Conservation (phyloP, 371 early-diverging fungal species). For the Mucor lusitanicus region DNA sequence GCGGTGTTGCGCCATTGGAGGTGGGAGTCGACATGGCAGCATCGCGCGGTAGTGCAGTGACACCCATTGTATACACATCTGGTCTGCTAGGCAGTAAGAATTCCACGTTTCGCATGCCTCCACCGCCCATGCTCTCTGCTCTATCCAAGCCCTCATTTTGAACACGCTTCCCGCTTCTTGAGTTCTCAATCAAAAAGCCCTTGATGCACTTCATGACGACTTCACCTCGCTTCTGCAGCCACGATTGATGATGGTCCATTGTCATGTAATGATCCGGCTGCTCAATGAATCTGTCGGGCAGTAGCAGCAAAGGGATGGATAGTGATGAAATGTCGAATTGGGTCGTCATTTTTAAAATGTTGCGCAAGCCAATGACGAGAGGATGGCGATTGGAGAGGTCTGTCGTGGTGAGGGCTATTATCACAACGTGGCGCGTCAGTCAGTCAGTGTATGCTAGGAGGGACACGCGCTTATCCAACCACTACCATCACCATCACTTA, state of each 20-base stretch:
- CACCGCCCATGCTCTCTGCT: slow-evolving; percentile 36
- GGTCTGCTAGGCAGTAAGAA: slow-evolving; percentile 42
- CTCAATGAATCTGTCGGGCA: slow-evolving; percentile 58
- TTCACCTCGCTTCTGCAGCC: slow-evolving; percentile 59
- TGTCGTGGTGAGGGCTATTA: slow-evolving; percentile 31
- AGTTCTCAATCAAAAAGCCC: slow-evolving; percentile 62
- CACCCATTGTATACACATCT: slow-evolving; percentile 21
- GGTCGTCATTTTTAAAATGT: slow-evolving; percentile 65
- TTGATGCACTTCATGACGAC: slow-evolving; percentile 65
- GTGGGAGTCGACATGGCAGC: background rate
- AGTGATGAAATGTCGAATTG: slow-evolving; percentile 69
- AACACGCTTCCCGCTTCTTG: slow-evolving; percentile 41
- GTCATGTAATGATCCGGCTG: slow-evolving; percentile 29
- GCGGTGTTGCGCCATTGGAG: background rate
- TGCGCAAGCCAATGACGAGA: slow-evolving; percentile 65
- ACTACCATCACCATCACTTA: no score
- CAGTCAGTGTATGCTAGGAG: no score
- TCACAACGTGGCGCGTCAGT: no score
- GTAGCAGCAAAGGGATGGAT: slow-evolving; percentile 66
- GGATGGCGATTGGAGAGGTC: slow-evolving; percentile 55
- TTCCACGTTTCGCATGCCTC: slow-evolving; percentile 43
- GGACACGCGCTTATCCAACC: no score
- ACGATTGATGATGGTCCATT: slow-evolving; percentile 15
- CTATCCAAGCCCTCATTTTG: slow-evolving; percentile 34
- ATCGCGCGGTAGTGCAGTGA: background rate